These are phyloP conservation scores for Ceratobasidium sp. DNA, from an alignment of 1,284 basidiomycete genomes.

Conservation along the genomic window DNA sequence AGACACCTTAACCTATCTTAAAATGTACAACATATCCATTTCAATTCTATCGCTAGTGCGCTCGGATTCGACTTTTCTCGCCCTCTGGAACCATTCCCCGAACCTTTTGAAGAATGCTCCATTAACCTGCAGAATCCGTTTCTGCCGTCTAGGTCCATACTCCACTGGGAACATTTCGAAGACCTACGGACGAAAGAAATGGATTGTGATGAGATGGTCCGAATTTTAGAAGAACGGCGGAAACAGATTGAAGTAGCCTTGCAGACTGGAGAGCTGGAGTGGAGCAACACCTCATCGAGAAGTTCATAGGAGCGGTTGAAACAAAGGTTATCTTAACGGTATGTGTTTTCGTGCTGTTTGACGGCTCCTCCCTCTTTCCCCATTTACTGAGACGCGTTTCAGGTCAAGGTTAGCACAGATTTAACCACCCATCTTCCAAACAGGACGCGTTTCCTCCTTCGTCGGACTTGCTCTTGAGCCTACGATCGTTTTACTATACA, in stretches of 20 bases:
- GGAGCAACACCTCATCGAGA: no score
- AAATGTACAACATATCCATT: conserved; percentile 5
- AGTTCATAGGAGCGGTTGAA: no score
- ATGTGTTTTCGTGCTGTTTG: no score
- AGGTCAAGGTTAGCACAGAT: background rate
- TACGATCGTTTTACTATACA: no score
- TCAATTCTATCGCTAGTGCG: background rate
- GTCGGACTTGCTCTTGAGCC: background rate
- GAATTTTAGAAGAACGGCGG: background rate
- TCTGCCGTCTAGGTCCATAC: background rate
- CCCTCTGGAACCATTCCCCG: background rate
- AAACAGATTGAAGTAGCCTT: background rate
- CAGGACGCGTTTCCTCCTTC: conserved; percentile 1
- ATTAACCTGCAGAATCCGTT: background rate
- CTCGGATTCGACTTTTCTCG: background rate
- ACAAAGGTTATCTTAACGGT: no score
- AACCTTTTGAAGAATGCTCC: background rate
- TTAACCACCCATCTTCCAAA: background rate
- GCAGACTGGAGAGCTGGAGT: no score
- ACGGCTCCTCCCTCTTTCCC: no score
- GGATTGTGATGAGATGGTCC: background rate
- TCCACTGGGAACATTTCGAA: background rate
- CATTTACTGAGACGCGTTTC: no score
- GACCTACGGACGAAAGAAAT: background rate
- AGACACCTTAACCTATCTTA: background rate